A percentile compares a stretch with the other conserved stretches of the same genome.
These are phyloP conservation scores for Tilletiaria anomala DNA, from an alignment of 1,284 basidiomycete genomes.

Conservation along the genomic window DNA sequence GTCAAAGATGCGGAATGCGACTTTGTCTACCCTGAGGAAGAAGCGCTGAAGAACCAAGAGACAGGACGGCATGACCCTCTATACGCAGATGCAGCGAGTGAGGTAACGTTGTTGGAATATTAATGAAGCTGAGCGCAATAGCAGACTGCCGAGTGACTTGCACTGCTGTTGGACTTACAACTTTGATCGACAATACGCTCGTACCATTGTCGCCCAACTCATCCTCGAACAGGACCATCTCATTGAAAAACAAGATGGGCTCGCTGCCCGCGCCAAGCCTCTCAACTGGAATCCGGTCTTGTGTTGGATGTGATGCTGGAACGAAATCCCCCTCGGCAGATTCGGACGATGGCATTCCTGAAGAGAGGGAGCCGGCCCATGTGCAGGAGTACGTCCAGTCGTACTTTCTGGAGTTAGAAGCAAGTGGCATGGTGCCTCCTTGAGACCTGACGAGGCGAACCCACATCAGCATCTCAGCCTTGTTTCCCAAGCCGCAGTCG, in stretches of 20 bases:
- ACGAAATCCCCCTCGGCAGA: conserved; percentile 4
- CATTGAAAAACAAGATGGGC: conserved; percentile 38
- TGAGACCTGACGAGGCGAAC: too few relatives aligned
- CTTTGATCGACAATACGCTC: conserved; percentile 33
- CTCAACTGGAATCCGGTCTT: conserved; percentile 34
- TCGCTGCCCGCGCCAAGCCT: conserved; percentile 26
- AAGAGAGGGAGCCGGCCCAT: conserved; percentile 54
- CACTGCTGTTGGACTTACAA: conserved; percentile 13
- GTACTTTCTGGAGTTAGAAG: too few relatives aligned
- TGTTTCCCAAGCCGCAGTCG: not conserved
- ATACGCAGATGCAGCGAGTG: conserved; percentile 7
- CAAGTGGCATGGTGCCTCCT: too few relatives aligned
- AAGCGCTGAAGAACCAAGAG: conserved; percentile 81
- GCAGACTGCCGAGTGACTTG: too few relatives aligned
- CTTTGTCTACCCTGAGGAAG: conserved; percentile 86
- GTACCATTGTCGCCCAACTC: conserved; percentile 38
- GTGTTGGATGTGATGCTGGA: conserved; percentile 18
- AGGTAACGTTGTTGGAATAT: not conserved
- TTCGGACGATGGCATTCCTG: conserved; percentile 1
- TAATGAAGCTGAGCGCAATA: not conserved
- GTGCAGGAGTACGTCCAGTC: conserved; percentile 97
- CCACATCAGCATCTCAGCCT: not conserved
- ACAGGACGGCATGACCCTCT: conserved; percentile 97
- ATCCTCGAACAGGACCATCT: conserved; percentile 36
- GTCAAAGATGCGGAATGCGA: conserved; percentile 80